Base-by-base conservation (phyloP, 108 stramenopile species). In the Fragilaria radians region DNA sequence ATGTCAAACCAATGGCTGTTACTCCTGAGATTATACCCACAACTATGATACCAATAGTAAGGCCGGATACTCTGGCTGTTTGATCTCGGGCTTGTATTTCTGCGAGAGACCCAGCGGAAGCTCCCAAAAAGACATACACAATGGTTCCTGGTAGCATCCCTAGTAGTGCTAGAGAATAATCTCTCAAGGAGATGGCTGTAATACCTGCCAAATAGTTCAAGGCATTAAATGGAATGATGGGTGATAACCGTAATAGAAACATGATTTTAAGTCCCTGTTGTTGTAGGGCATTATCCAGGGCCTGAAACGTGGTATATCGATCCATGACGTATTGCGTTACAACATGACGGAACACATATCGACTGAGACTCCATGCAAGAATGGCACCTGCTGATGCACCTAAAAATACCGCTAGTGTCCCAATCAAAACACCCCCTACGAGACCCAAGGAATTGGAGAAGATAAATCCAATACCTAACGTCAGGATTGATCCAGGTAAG, bases 111-210 rank as follows among this genome's bases (percentile, higher is more conserved):
- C 85, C 85, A 0, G 85, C 81, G 9, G 77, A 74, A 0, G 89
- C 79, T n/a, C 89, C 89, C 57, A 90, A 59, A 61, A 85, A 86
- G 22, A 79, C 79, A 60, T 76, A 87, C 26, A 90, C 48, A 0
- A 87, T 46, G 7, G 85, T 85, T 9, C 80, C 82, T 0, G 89
- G 89, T 23, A 77, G 31, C 9, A 77, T 67, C 0, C 72, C 79
- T 22, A 83, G 18, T 42, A 80, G 29, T 5, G 79, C 52, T 2
- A 66, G 11, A 0, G 21, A 11, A 29, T 74, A 80, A 58, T 73
- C 54, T 34, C 32, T 48, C 4, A 77, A 29, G 33, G 33, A 46
- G 2, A 76, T 66, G 1, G 49, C 47, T 4, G 88, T 74, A 24
- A 73, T 53, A 0, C 80, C 80, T 17, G 73, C 76, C 27, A 81